Evolutionary conservation across 116 monocot species (phyloP), one percentile per base, ranked within the genome.

Genomic region (Zostera marina): DNA sequence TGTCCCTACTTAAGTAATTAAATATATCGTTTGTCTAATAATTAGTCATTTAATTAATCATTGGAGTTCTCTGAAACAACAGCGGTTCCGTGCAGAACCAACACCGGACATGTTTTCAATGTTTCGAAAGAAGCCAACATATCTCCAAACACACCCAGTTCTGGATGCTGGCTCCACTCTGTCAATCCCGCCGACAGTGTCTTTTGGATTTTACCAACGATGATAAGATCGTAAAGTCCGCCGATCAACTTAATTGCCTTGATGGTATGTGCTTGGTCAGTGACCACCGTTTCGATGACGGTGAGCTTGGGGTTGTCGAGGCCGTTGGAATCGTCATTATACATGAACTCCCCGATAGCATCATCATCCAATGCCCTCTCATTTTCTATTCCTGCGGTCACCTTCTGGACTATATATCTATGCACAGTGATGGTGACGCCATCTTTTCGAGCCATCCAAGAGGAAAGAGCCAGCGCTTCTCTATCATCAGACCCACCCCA

Each of bases 401-500:
- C 17, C 8, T 42, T 1, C 11, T 11, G 40, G 7, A 55, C n/a
- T n/a, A n/a, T 0, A 55, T 63, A 73, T 7, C 66, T 40, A 14
- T 57, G 17, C 23, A 85, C 61, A 2, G 55, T 70, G 42, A 85
- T 49, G 39, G 24, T 25, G 6, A 85, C 72, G 22, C 56, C 52
- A 0, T 60, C 32, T 58, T 72, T 66, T 3, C 13, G 51, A 2
- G 55, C 76, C 82, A 82, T 82, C 39, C 79, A 70, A 2, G 68
- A 58, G 5, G 76, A 82, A 22, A 61, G 40, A 0, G 82, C 64
- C 11, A 87, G 61, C 1, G 72, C 82, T 56, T 87, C 82, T 5
- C 82, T 63, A 67, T 82, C 87, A 61, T 82, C 87, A 0, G 68
- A 69, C 0, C 82, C 87, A 16, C 79, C 82, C 63, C 63, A 74